Evolutionary conservation across 306 rosid species (phyloP), one percentile per base, ranked within the genome.

Genomic region (Cicer bijugum): DNA sequence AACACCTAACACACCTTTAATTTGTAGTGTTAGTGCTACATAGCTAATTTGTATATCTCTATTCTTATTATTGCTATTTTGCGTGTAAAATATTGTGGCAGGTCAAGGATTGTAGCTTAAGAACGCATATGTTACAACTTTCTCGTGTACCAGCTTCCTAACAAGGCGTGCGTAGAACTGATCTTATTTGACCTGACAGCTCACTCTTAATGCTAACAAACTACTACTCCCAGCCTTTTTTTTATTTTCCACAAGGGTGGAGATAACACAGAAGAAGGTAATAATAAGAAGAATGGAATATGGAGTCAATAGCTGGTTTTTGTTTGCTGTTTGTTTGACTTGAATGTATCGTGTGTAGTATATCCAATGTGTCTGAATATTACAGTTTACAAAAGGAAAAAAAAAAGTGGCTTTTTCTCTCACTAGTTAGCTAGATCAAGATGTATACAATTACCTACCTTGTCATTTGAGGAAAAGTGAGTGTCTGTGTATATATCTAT

Each of bases 81-180:
- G 23, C 55, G 2, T 56, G 12, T 46, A 3, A 60, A 71, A 16
- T 19, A 58, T 39, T 69, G 12, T 14, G 43, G 64, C 86, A 91
- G 97, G 91, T 91, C 72, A 87, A 86, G 86, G 96, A 91, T 70
- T 91, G 96, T 87, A 91, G 95, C 88, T 78, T 91, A 81, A 78
- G 95, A 91, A 87, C 97, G 2, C 97, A 91, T 80, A 65, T 61
- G 75, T 80, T 89, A 83, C 97, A 91, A 83, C 84, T 87, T 65
- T 79, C 84, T 64, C 88, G 88, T 7, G 86, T 86, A 43, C 86
- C 87, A 67, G 88, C 87, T 67, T 83, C 88, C 88, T 82, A 89
- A 89, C 89, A 76, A 87, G 91, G 86, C 89, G 61, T 86, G 92
- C 84, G 87, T 89, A 92, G 93, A 85, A 85, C 84, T 90, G 96